Conservation (phyloP, 2,329 filamentous ascomycete species). For the Colletotrichum noveboracense region DNA sequence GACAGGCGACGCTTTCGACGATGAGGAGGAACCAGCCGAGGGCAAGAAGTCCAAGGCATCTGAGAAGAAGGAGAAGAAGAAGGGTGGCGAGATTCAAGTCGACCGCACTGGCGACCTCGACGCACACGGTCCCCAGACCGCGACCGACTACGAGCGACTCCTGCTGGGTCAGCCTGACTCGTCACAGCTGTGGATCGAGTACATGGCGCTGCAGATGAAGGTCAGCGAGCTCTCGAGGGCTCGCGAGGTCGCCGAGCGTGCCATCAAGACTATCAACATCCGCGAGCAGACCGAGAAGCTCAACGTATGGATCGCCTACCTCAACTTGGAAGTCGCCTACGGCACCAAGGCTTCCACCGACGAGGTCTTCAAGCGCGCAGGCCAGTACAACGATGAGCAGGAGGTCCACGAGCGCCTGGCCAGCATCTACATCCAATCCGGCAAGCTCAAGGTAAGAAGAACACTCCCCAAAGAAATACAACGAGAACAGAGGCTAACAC, state of each 20-base stretch:
- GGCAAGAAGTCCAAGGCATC: slow-evolving; percentile 25
- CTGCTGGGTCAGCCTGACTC: slow-evolving; percentile 91
- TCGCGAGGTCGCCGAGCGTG: slow-evolving; percentile 87
- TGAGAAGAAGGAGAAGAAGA: slow-evolving; percentile 64
- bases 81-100: slow-evolving; percentile 78
- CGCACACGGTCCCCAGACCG: slow-evolving; percentile 83
- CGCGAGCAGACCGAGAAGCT: slow-evolving; percentile 91
- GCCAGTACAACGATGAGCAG: slow-evolving; percentile 90
- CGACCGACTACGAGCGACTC: slow-evolving; percentile 91
- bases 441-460: slow-evolving; percentile 75
- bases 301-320: slow-evolving; percentile 92
- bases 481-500: neutral
- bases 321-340: slow-evolving; percentile 94
- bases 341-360: slow-evolving; percentile 83
- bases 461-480: rapidly evolving
- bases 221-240: slow-evolving; percentile 89
- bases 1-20: slow-evolving; percentile 73
- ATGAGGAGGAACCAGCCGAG: slow-evolving; percentile 54
- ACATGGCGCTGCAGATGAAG: slow-evolving; percentile 98
- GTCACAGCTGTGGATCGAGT: slow-evolving; percentile 92
- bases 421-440: slow-evolving; percentile 93
- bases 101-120: slow-evolving; percentile 94
- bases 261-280: slow-evolving; percentile 88
- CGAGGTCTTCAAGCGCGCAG: slow-evolving; percentile 88
- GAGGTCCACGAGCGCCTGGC: slow-evolving; percentile 89